Conservation (phyloP, 2,329 filamentous ascomycete species). For the Pseudogymnoascus sp. region DNA sequence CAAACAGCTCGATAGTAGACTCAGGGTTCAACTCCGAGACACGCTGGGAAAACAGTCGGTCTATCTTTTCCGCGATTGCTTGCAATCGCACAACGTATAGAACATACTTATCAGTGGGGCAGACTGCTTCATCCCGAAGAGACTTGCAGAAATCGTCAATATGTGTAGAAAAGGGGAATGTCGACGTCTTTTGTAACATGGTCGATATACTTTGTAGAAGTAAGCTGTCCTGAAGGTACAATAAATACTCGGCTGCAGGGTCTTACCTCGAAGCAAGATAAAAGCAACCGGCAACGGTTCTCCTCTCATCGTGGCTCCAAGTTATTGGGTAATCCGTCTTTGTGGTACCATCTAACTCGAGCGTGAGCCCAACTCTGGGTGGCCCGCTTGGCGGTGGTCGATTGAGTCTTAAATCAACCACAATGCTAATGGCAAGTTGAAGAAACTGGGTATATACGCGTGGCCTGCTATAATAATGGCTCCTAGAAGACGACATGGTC, state of each 20-base stretch:
- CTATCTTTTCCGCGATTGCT: slow-evolving; percentile 32
- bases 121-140: slow-evolving; percentile 28
- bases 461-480: not conserved
- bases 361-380: not conserved
- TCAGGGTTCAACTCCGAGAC: slow-evolving; percentile 23
- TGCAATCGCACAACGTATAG: slow-evolving; percentile 32
- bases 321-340: slow-evolving; percentile 10
- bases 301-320: slow-evolving; percentile 34
- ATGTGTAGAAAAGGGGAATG: slow-evolving; percentile 28
- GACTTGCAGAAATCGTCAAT: slow-evolving; percentile 32
- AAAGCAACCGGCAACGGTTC: slow-evolving; percentile 36
- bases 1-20: slow-evolving; percentile 22
- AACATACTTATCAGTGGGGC: slow-evolving; percentile 30
- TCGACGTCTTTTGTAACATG: slow-evolving; percentile 32
- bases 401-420: slow-evolving; percentile 22
- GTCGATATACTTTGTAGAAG: slow-evolving; percentile 27
- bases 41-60: slow-evolving; percentile 23
- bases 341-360: slow-evolving; percentile 13
- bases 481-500: not conserved
- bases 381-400: slow-evolving; percentile 16
- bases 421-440: not conserved
- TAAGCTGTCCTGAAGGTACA: not conserved
- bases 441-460: not conserved
- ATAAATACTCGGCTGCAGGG: not conserved
- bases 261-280: slow-evolving; percentile 31